Evolutionary conservation across 768 basidiomycete genomes (phyloP), one percentile per base, ranked within the genome.

Genomic region (Sistotremastrum suecicum): DNA sequence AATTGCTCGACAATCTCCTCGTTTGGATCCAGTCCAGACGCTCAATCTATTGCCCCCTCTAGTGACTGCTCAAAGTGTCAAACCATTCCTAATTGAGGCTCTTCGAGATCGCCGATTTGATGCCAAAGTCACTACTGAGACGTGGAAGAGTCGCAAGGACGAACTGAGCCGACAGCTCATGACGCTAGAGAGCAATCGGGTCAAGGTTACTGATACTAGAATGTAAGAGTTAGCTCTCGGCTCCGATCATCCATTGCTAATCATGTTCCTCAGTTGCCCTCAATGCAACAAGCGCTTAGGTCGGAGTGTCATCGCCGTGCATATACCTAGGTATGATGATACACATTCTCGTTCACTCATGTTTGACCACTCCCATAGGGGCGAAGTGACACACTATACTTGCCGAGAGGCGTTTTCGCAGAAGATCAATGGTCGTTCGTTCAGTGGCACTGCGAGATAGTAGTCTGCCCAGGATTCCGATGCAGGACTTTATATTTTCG

Each of bases 351-450:
- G 5, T n/a, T 49, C 11, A 6, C 12, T 29, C 5, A 12, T 29
- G 4, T 42, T 29, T 37, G 49, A 43, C 20, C 1, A 5, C 6
- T 39, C 34, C 41, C 3, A 34, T 54, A 95, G 91, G 42, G 92
- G 92, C 6, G 89, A 94, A 63, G 92, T 95, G 2, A 98, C 91
- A 0, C 94, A 97, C 63, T 91, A 92, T 60, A 86, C 94, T 50
- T 98, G 92, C 58, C 81, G 90, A 30, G 92, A 95, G 58, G 70
- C 72, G 0, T 95, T 90, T 57, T 67, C 85, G 7, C 66, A 62
- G 7, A 49, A 45, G 43, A 39, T 45, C 20, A 37, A 49, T 38
- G 37, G 10, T 38, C 37, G 12, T 38, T 38, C 10, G 12, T 38
- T 12, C 10, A 10, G 10, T 38, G 37, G 12, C 37, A 10, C 12